These are phyloP conservation scores for Fragilaria radians DNA, from an alignment of 108 stramenopile species.

Conservation along the genomic window DNA sequence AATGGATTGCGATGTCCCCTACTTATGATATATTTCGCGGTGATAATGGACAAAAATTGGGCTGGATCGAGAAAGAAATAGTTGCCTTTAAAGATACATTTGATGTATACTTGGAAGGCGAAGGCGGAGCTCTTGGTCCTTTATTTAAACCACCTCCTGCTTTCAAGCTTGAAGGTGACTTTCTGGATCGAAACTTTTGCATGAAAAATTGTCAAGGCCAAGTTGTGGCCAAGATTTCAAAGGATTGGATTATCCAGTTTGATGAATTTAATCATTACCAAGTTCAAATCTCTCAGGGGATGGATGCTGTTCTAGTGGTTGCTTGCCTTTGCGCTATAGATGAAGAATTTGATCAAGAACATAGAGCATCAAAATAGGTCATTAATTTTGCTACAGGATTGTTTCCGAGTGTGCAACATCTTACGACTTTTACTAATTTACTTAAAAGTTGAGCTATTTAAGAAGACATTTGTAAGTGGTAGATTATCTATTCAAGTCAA, in stretches of 20 bases:
- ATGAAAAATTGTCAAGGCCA: constrained; percentile 52
- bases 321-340: constrained; percentile 78
- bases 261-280: constrained; percentile 79
- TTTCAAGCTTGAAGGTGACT: constrained; percentile 62
- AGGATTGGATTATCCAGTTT: constrained; percentile 56
- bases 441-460: background rate
- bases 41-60: constrained; percentile 51
- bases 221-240: constrained; percentile 53
- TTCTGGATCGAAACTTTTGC: constrained; percentile 61
- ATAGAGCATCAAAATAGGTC: constrained; percentile 33
- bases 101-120: constrained; percentile 58
- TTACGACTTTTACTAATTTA: background rate
- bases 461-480: background rate
- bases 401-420: background rate
- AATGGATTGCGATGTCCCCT: constrained; percentile 48
- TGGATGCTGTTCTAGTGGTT: constrained; percentile 67
- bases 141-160: constrained; percentile 58
- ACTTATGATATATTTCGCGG: constrained; percentile 63
- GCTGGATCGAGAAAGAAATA: constrained; percentile 67
- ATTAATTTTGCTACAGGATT: background rate
- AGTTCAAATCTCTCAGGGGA: constrained; percentile 58
- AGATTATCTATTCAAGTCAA: background rate
- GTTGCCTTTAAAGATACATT: constrained; percentile 66
- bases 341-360: constrained; percentile 81
- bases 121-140: constrained; percentile 41